Conservation (phyloP, 2,329 filamentous ascomycete genomes). For the Claviceps paspali region DNA sequence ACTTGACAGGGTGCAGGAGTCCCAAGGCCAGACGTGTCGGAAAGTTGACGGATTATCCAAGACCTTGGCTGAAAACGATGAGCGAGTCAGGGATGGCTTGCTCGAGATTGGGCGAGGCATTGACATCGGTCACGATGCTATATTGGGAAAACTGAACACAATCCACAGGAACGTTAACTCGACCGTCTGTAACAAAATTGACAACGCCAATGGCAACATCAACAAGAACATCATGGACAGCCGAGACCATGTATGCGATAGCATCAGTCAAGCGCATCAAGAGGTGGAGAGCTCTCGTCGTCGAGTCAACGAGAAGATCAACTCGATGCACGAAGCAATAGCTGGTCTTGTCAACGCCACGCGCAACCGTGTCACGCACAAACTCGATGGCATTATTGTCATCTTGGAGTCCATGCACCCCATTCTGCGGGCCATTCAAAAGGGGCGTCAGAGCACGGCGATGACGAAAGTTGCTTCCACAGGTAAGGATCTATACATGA, state of each 20-base stretch:
- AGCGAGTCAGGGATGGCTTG: not conserved
- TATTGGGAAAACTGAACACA: not conserved
- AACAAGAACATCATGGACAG: not conserved
- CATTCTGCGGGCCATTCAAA: not conserved
- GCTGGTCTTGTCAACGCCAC: not conserved
- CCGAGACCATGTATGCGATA: not conserved
- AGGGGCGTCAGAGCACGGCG: not conserved
- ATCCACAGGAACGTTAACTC: not conserved
- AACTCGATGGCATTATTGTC: not conserved
- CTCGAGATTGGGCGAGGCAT: conserved; percentile 1
- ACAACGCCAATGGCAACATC: conserved; percentile 1
- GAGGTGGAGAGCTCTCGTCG: conserved; percentile 3
- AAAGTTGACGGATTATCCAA: not conserved
- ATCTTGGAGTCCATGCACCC: not conserved
- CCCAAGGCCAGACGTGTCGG: not conserved
- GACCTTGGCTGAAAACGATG: not conserved
- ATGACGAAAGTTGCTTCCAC: not conserved
- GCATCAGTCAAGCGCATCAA: not conserved
- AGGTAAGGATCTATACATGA: not conserved
- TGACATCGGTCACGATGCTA: not conserved
- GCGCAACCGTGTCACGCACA: not conserved
- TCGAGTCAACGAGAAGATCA: conserved; percentile 3
- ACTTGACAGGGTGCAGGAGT: not conserved
- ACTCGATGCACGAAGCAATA: conserved; percentile 1
- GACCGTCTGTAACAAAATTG: conserved; percentile 1